Percentiles rank a stretch among this genome's conserved stretches.
Conservation (phyloP, 768 basidiomycete genomes). For the Tulasnella sp. region DNA sequence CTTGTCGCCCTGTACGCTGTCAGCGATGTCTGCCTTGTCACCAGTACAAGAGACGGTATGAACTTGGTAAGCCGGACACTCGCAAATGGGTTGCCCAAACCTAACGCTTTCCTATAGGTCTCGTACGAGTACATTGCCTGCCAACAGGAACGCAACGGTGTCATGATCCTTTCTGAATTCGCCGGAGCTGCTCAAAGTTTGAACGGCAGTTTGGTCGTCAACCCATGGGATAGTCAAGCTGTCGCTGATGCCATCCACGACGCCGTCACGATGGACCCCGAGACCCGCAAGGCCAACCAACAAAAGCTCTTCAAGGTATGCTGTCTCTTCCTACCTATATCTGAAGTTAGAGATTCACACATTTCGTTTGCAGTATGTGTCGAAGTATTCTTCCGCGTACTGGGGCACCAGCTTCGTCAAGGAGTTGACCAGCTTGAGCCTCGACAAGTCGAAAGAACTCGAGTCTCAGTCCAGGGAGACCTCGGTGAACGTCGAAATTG, state of each 20-base stretch:
- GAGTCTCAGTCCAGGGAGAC: background rate
- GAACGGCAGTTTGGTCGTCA: slow-evolving; percentile 94
- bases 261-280: slow-evolving; percentile 83
- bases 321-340: background rate
- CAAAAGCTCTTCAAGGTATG: slow-evolving; percentile 83
- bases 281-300: slow-evolving; percentile 85
- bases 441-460: slow-evolving; percentile 2
- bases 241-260: slow-evolving; percentile 97
- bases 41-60: slow-evolving; percentile 96
- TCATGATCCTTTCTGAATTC: slow-evolving; percentile 97
- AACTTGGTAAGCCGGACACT: slow-evolving; percentile 69
- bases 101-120: slow-evolving; percentile 52
- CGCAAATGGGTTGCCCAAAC: background rate
- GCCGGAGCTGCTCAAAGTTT: slow-evolving; percentile 95
- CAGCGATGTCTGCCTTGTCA: slow-evolving; percentile 93
- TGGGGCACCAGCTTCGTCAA: slow-evolving; percentile 86
- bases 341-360: background rate
- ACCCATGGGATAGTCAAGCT: slow-evolving; percentile 99
- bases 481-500: slow-evolving; percentile 7
- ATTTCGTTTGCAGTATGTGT: slow-evolving; percentile 57
- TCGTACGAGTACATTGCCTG: slow-evolving; percentile 98
- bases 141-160: slow-evolving; percentile 87
- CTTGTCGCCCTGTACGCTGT: slow-evolving; percentile 96
- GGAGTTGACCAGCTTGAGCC: slow-evolving; percentile 19
- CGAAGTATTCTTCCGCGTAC: slow-evolving; percentile 88